phyloP scores from a whole-genome alignment of 2,329 filamentous ascomycete species.

The Arachnopeziza araneosa region DNA sequence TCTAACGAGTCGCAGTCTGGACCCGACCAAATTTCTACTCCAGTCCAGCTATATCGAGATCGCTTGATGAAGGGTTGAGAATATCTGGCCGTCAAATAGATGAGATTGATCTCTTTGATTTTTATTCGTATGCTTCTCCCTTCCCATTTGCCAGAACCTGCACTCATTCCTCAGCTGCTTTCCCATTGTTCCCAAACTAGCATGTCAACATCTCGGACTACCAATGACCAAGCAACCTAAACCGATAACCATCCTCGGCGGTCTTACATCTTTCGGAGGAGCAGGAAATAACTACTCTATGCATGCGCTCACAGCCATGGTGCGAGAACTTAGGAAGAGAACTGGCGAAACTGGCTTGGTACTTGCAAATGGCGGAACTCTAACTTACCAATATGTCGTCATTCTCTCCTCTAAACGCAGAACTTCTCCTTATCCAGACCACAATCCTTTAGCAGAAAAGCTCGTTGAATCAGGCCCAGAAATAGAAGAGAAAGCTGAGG shows the following conservation, averaged over 20 bases:
- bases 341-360: constrained; percentile 47
- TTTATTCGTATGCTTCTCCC: constrained; percentile 49
- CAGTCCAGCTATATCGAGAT: constrained; percentile 51
- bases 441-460: constrained; percentile 40
- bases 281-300: constrained; percentile 68
- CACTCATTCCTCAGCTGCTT: constrained; percentile 49
- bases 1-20: constrained; percentile 47
- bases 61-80: constrained; percentile 48
- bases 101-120: constrained; percentile 56
- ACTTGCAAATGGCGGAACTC: constrained; percentile 58
- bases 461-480: constrained; percentile 37
- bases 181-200: constrained; percentile 63
- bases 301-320: constrained; percentile 55
- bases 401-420: constrained; percentile 46
- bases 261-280: constrained; percentile 62
- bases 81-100: constrained; percentile 41
- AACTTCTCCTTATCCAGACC: constrained; percentile 40
- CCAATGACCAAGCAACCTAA: constrained; percentile 40
- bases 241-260: constrained; percentile 56
- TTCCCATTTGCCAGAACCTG: neutral
- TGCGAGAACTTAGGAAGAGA: constrained; percentile 43
- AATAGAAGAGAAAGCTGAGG: constrained; percentile 40
- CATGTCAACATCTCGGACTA: constrained; percentile 53
- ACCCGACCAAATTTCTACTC: constrained; percentile 51
- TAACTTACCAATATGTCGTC: constrained; percentile 61